Percentiles rank a stretch among this genome's conserved stretches.
Evolutionary conservation across 768 basidiomycete species (phyloP).

Genomic region (Sarcodon sp.): DNA sequence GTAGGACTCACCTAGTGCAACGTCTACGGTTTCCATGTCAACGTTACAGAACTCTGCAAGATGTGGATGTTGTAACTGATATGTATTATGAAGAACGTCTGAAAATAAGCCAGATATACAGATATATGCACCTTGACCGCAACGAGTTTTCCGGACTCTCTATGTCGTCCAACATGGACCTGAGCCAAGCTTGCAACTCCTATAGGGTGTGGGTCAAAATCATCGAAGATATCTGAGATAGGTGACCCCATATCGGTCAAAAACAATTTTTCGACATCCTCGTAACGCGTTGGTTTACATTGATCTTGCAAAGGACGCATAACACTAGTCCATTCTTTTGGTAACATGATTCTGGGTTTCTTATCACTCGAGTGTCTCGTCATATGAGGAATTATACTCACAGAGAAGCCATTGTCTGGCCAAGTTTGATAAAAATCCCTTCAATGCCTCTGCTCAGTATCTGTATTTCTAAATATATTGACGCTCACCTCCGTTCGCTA

Average conservation of each 20-base stretch:
- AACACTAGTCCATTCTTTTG: slow-evolving; percentile 47
- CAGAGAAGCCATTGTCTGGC: slow-evolving; percentile 74
- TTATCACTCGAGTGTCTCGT: slow-evolving; percentile 11
- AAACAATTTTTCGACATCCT: slow-evolving; percentile 68
- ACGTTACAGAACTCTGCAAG: slow-evolving; percentile 85
- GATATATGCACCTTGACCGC: slow-evolving; percentile 63
- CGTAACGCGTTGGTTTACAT: slow-evolving; percentile 80
- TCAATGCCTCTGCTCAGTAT: background rate
- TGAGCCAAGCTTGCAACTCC: slow-evolving; percentile 96
- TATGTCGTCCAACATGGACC: slow-evolving; percentile 76
- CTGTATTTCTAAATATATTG: background rate
- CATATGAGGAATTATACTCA: slow-evolving; percentile 18
- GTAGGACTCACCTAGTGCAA: slow-evolving; percentile 41
- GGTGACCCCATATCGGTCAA: slow-evolving; percentile 62
- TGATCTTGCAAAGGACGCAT: slow-evolving; percentile 74
- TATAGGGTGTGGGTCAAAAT: slow-evolving; percentile 80
- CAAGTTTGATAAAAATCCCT: slow-evolving; percentile 83
- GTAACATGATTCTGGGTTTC: slow-evolving; percentile 33
- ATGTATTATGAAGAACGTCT: slow-evolving; percentile 5
- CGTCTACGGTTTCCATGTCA: slow-evolving; percentile 79
- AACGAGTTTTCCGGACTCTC: slow-evolving; percentile 57
- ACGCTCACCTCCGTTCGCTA: slow-evolving; percentile 72
- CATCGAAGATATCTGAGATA: slow-evolving; percentile 65
- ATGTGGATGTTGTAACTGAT: slow-evolving; percentile 81
- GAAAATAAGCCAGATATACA: background rate